Conservation (phyloP, 2,329 filamentous ascomycete species). For the Mycogone perniciosa region DNA sequence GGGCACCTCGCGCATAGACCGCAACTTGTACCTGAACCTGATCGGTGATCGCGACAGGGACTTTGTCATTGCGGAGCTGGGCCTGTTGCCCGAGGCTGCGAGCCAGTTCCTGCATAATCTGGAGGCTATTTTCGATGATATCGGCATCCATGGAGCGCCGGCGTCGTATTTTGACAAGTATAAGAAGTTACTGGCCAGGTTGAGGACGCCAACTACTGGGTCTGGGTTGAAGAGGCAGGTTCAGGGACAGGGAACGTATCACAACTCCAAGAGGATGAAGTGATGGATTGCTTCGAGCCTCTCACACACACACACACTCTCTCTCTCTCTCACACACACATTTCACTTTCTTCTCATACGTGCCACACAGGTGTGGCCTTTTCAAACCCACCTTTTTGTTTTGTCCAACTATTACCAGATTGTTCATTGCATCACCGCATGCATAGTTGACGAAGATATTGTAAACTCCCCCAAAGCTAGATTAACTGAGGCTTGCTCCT, state of each 20-base stretch:
- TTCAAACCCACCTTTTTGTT: background rate
- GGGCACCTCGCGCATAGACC: slow-evolving; percentile 23
- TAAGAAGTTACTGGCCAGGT: slow-evolving; percentile 24
- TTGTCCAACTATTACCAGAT: too few species aligned
- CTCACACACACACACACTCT: background rate
- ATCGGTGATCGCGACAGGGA: slow-evolving; percentile 37
- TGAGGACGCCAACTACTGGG: slow-evolving; percentile 23
- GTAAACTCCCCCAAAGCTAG: too few species aligned
- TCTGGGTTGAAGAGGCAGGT: slow-evolving; percentile 28
- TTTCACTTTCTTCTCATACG: background rate
- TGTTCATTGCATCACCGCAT: too few species aligned
- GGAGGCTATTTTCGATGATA: slow-evolving; percentile 26
- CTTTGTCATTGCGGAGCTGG: slow-evolving; percentile 42
- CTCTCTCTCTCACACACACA: background rate
- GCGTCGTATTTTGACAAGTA: slow-evolving; percentile 32
- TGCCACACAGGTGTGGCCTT: background rate
- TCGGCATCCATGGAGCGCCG: slow-evolving; percentile 29
- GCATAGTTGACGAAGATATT: too few species aligned
- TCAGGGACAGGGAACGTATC: slow-evolving; percentile 19
- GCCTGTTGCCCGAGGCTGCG: slow-evolving; percentile 37
- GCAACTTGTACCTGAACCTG: slow-evolving; percentile 43
- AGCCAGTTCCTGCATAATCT: slow-evolving; percentile 37
- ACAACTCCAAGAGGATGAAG: slow-evolving; percentile 30
- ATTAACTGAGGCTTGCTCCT: too few species aligned
- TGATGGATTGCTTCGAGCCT: slow-evolving; percentile 15